A percentile compares a stretch with the other conserved stretches of the same genome.
These are phyloP conservation scores for Effrenium voratum DNA, from an alignment of 73 alveolate genomes.

Conservation along the genomic window DNA sequence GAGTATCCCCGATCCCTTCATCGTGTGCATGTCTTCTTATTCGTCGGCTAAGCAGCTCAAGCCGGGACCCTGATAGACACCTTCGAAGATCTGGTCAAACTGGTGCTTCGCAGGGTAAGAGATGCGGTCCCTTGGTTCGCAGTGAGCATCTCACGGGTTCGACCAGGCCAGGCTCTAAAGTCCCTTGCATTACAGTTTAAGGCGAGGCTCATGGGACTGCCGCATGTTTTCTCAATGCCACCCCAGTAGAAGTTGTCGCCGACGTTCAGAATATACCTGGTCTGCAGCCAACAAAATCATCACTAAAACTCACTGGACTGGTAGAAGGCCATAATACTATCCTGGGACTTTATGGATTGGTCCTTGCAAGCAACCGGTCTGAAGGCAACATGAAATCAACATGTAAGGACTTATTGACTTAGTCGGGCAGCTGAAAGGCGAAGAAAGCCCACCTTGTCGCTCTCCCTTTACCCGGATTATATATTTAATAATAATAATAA, in stretches of 20 bases:
- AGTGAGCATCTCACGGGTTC: not conserved
- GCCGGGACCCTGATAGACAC: conserved; percentile 68
- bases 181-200: not conserved
- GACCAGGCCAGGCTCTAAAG: not conserved
- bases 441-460: too few relatives aligned
- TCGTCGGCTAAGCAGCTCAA: conserved; percentile 1
- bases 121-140: conserved; percentile 15
- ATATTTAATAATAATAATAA: too few relatives aligned
- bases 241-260: conserved; percentile 46
- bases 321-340: too few relatives aligned
- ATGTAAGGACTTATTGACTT: too few relatives aligned
- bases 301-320: too few relatives aligned
- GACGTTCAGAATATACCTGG: conserved; percentile 37
- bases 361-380: too few relatives aligned
- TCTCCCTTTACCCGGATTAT: too few relatives aligned
- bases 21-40: not conserved
- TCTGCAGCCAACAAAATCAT: too few relatives aligned
- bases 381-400: too few relatives aligned
- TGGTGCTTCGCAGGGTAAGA: conserved; percentile 85
- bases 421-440: too few relatives aligned
- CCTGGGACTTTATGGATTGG: too few relatives aligned
- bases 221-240: conserved; percentile 77
- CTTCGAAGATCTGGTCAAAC: conserved; percentile 82
- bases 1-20: not conserved
- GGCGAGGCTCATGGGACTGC: conserved; percentile 45